These are phyloP conservation scores for Fulvia fulva DNA, from an alignment of 2,329 filamentous ascomycete species.

Conservation along the genomic window DNA sequence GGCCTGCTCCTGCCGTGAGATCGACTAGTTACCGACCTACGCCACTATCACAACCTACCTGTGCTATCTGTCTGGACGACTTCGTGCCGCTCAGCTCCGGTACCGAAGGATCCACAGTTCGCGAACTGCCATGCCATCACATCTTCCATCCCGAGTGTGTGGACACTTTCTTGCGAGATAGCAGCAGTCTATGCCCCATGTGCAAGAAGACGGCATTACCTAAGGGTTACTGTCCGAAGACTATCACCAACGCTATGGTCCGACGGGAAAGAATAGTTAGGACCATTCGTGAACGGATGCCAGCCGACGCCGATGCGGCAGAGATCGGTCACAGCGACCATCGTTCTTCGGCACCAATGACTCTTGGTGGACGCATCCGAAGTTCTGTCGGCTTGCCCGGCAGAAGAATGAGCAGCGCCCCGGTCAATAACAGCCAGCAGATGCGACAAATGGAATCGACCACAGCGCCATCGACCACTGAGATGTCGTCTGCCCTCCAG, in stretches of 20 bases:
- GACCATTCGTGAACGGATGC: conserved; percentile 51
- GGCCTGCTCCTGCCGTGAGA: conserved; percentile 7
- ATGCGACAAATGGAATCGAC: conserved; percentile 16
- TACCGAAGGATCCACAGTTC: conserved; percentile 56
- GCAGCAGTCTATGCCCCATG: conserved; percentile 82
- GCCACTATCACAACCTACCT: conserved; percentile 68
- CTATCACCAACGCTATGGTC: conserved; percentile 82
- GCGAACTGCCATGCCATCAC: conserved; percentile 83
- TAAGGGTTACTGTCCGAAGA: conserved; percentile 51
- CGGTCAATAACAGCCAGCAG: conserved; percentile 16
- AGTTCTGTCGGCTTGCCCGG: conserved; percentile 9
- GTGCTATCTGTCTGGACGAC: conserved; percentile 84
- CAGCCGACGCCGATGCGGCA: conserved; percentile 10
- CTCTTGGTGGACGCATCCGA: background rate
- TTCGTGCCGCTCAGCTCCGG: conserved; percentile 50
- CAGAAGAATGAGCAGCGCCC: conserved; percentile 7
- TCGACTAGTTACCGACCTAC: conserved; percentile 22
- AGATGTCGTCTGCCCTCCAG: background rate
- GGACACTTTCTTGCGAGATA: conserved; percentile 72
- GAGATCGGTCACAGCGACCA: conserved; percentile 10
- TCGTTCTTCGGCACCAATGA: conserved; percentile 1
- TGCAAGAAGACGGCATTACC: conserved; percentile 85
- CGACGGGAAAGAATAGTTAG: conserved; percentile 70
- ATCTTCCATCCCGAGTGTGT: conserved; percentile 93
- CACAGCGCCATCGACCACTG: background rate